Conservation (phyloP, 176 grass and related monocot species). For the Bolboschoenus planiculmis region DNA sequence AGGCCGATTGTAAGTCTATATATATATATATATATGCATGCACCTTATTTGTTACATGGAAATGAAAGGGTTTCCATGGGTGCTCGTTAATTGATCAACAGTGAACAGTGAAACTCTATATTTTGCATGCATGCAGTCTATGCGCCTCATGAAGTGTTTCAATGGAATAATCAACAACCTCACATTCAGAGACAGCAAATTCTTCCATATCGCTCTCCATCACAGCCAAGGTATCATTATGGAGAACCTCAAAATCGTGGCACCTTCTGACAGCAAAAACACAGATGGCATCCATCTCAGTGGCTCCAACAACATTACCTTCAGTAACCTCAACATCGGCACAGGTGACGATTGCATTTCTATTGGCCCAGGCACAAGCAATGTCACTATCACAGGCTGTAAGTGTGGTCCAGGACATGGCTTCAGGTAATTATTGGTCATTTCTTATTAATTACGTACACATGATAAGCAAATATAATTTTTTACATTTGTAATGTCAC, state of each 20-base stretch:
- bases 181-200: conserved; percentile 28
- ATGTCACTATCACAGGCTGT: not conserved
- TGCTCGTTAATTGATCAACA: not conserved
- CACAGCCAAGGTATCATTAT: not conserved
- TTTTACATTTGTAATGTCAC: not conserved
- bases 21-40: no score
- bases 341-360: conserved; percentile 44
- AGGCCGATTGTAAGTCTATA: conserved; percentile 21
- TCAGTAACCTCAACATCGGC: conserved; percentile 10
- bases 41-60: not conserved
- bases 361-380: conserved; percentile 24
- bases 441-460: not conserved
- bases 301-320: not conserved
- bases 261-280: conserved; percentile 38
- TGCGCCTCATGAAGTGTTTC: conserved; percentile 15
- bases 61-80: not conserved
- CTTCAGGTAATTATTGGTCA: conserved; percentile 24
- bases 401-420: conserved; percentile 42
- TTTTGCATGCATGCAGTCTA: conserved; percentile 16
- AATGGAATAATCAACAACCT: conserved; percentile 5
- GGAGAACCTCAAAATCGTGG: conserved; percentile 19
- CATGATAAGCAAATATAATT: not conserved
- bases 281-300: conserved; percentile 42
- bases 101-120: not conserved
- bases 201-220: conserved; percentile 26